Base-by-base conservation (phyloP, 202 grass and related monocot genomes). In the Saccharum hybrid region DNA sequence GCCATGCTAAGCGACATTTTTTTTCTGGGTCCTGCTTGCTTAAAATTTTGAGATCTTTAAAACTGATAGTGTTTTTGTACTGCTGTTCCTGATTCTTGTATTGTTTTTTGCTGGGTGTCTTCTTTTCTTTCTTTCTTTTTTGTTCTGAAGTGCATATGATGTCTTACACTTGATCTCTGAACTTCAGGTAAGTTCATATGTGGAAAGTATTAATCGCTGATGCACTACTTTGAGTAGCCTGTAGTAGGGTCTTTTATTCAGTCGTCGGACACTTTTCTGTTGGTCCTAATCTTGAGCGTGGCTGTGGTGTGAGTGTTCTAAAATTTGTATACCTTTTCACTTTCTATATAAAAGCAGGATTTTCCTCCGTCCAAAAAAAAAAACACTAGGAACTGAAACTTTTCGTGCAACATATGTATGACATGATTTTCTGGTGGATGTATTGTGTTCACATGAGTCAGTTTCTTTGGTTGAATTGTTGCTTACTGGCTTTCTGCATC, bases 131-230 rank as follows among this genome's bases (percentile, higher is more conserved):
- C 10, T 5, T 73, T 11, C 2, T 52, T 75, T 72, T 45, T 84
- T 18, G 26, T 70, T 39, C 4, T 30, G 34, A 51, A 83, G 72
- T 78, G 85, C 81, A 91, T 62, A 81, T 88, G 76, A 85, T 88
- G 82, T 85, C 77, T 90, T 94, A 91, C 89, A 93, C 95, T 98
- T 98, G 92, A 94, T 94, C 95, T 94, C 95, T 91, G 90, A 94
- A 91, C 91, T 87, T 91, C 85, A 93, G 95, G 88, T 93, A 94
- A 97, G 95, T 93, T 91, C 78, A 73, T 76, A 75, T 91, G 87
- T 86, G 78, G 90, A 93, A 80, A 83, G 30, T 19, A 81, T 83
- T 46, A 12, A 81, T 82, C 36, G 6, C 90, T 91, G 96, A 95
- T 91, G 89, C 90, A 87, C 86, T 80, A 12, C 51, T 26, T 78